Percentiles rank a stretch among this genome's conserved stretches.
These are phyloP conservation scores for Aspergillus sojae DNA, from an alignment of 2,329 filamentous ascomycete genomes.

Conservation along the genomic window DNA sequence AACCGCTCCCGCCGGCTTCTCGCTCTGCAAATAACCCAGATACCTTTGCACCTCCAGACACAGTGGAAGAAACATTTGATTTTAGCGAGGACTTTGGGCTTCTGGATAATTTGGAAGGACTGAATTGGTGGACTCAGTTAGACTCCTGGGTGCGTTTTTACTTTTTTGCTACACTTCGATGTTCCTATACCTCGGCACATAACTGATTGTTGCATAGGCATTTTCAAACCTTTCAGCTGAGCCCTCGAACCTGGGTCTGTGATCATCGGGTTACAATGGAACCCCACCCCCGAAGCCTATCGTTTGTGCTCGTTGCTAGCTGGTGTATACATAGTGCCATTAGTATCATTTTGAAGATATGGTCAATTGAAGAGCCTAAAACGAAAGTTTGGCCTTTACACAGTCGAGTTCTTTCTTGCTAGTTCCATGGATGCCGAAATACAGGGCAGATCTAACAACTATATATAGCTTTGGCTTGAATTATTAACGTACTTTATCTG, in stretches of 20 bases:
- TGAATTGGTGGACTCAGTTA: slow-evolving; percentile 42
- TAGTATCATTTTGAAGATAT: too few species aligned
- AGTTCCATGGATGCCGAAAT: too few species aligned
- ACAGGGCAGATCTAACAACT: too few species aligned
- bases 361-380: too few species aligned
- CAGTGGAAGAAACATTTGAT: slow-evolving; percentile 21
- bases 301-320: background rate
- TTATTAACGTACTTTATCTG: too few species aligned
- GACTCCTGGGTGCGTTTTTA: slow-evolving; percentile 39
- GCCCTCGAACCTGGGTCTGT: slow-evolving; percentile 19
- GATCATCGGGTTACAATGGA: background rate
- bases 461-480: too few species aligned
- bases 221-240: slow-evolving; percentile 38
- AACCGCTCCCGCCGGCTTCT: slow-evolving; percentile 15
- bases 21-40: slow-evolving; percentile 21
- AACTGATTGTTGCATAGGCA: slow-evolving; percentile 27
- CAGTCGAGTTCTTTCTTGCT: too few species aligned
- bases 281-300: too few species aligned
- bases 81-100: slow-evolving; percentile 30
- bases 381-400: too few species aligned
- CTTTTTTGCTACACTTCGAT: background rate
- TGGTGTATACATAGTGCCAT: background rate
- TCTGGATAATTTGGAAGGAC: slow-evolving; percentile 40
- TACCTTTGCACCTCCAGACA: slow-evolving; percentile 23
- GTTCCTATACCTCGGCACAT: background rate